Base-by-base conservation (phyloP, 192 early-diverging fungal species). In the Backusella westeae region DNA sequence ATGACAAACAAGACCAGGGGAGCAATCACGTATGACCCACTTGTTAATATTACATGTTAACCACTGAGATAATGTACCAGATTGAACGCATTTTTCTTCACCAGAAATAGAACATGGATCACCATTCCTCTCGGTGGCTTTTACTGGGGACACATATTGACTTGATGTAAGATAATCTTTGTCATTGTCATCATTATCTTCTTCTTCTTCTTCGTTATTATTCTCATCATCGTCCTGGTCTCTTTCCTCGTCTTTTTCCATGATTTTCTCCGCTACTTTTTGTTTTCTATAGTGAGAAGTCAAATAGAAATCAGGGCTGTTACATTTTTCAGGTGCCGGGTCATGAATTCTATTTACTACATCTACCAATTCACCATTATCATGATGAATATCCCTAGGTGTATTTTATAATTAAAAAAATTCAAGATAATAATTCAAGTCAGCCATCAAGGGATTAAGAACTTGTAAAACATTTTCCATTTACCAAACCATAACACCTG, bases 401-500 rank as follows among this genome's bases (percentile, higher is more conserved):
- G 34, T 19, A 14, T 21, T 23, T 26, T 49, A n/a, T 15, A 49
- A 49, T 49, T 49, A 49, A 4, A 44, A 17, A 2, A 32, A 21
- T 5, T 44, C 14, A 44, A 44, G 4, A 21, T 6, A n/a, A n/a
- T 0, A 69, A 49, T 49, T 0, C n/a, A n/a, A n/a, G 15, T 49
- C 4, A n/a, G 15, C 5, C 0, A 49, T 49, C 19, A n/a, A n/a
- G 6, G 7, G 15, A 49, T n/a, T 7, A 49, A n/a, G 19, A 17
- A n/a, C 19, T n/a, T 17, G 19, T 6, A 49, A 19, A 49, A 19
- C 17, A 15, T 49, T 6, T 49, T 49, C 6, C 6, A 49, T 53
- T 77, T 74, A 82, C 90, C 91, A 92, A 12, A 88, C 82, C 90
- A 92, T 90, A 32, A 94, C 85, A 72, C 93, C 93, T 68, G 84